Percentiles rank a stretch among this genome's conserved stretches.
Evolutionary conservation across 2,329 filamentous ascomycete genomes (phyloP).

Genomic region (Rachicladosporium sp.): DNA sequence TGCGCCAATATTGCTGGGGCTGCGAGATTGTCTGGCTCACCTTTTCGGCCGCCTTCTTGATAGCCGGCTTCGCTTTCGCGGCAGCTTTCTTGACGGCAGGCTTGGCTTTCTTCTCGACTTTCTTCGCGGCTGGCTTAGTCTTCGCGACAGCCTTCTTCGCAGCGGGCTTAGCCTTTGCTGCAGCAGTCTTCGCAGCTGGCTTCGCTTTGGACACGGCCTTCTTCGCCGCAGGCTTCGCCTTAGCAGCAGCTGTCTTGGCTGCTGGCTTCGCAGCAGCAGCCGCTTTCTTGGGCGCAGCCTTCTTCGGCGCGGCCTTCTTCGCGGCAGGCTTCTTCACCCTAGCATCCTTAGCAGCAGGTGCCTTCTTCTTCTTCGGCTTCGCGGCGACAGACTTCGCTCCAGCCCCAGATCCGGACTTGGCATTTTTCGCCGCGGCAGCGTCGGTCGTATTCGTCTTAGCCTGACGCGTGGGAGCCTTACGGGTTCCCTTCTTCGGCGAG

Average conservation of each 20-base stretch:
- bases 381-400: slow-evolving; percentile 1
- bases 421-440: slow-evolving; percentile 1
- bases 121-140: too few species aligned
- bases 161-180: not conserved
- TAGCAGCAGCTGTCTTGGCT: too few species aligned
- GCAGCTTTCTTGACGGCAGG: not conserved
- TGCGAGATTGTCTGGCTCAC: too few species aligned
- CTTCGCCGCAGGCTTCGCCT: too few species aligned
- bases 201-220: too few species aligned
- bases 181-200: too few species aligned
- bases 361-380: slow-evolving; percentile 2
- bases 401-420: not conserved
- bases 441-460: too few species aligned
- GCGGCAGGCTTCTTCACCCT: slow-evolving; percentile 2
- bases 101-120: too few species aligned
- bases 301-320: too few species aligned
- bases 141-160: not conserved
- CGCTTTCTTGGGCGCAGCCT: slow-evolving; percentile 1
- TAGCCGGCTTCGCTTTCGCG: not conserved
- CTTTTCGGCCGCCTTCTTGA: not conserved
- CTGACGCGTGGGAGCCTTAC: too few species aligned
- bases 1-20: too few species aligned
- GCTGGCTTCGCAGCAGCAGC: not conserved
- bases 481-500: too few species aligned
- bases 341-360: not conserved